These are phyloP conservation scores for Phytophthora crassamura DNA, from an alignment of 352 stramenopile genomes.

Conservation along the genomic window DNA sequence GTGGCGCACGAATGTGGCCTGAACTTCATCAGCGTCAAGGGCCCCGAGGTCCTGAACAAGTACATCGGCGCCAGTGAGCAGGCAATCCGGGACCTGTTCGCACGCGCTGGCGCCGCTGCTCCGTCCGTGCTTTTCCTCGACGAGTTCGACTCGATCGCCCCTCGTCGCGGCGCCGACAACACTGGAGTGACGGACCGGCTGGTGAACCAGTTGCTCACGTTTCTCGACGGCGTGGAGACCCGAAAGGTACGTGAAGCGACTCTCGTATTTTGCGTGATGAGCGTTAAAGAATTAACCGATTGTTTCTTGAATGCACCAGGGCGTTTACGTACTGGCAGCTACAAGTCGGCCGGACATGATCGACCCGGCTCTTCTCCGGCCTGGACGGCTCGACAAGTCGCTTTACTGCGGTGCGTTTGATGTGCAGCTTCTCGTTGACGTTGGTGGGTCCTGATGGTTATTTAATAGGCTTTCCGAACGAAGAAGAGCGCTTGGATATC, in stretches of 20 bases:
- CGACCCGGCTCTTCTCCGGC: slow-evolving; percentile 94
- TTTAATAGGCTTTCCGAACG: slow-evolving; percentile 86
- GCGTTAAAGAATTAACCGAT: too few species aligned
- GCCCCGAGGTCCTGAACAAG: slow-evolving; percentile 91
- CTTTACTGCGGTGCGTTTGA: slow-evolving; percentile 82
- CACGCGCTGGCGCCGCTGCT: slow-evolving; percentile 70
- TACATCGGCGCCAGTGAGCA: slow-evolving; percentile 93
- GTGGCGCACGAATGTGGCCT: slow-evolving; percentile 88
- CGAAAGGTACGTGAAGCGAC: slow-evolving; percentile 55
- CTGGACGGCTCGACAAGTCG: slow-evolving; percentile 95
- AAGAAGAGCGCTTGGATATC: slow-evolving; percentile 82
- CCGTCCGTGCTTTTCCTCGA: slow-evolving; percentile 88
- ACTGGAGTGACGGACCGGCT: slow-evolving; percentile 97
- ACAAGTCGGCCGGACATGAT: slow-evolving; percentile 98
- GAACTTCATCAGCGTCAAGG: slow-evolving; percentile 93
- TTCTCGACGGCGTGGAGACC: slow-evolving; percentile 96
- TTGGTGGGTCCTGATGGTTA: neutral
- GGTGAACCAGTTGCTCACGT: slow-evolving; percentile 98
- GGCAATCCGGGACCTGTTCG: slow-evolving; percentile 89
- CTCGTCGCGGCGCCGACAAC: slow-evolving; percentile 92
- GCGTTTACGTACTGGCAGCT: slow-evolving; percentile 95
- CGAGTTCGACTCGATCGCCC: slow-evolving; percentile 96
- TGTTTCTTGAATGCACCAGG: slow-evolving; percentile 37
- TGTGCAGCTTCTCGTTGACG: neutral
- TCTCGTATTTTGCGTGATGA: neutral